A percentile compares a stretch with the other conserved stretches of the same genome.
These are phyloP conservation scores for Sanghuangporus weigelae DNA, from an alignment of 1,284 basidiomycete genomes.

Conservation along the genomic window DNA sequence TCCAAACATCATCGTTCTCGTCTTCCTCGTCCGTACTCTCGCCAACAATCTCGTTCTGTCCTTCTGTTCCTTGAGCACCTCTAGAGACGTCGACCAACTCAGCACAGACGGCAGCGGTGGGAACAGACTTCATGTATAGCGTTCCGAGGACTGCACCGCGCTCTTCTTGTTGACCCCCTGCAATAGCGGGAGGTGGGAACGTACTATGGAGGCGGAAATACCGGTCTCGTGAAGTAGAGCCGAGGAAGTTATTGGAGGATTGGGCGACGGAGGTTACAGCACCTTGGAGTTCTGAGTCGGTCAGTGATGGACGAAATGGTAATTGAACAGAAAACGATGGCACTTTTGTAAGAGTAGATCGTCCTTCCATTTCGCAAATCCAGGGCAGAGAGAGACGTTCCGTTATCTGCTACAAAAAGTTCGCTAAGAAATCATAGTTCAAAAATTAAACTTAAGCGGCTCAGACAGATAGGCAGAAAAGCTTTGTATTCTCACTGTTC, in stretches of 20 bases:
- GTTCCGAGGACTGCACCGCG: constrained; percentile 68
- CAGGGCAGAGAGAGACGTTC: constrained; percentile 62
- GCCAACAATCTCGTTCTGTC: constrained; percentile 16
- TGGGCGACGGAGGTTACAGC: constrained; percentile 56
- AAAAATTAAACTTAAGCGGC: not conserved
- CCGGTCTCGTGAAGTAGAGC: constrained; percentile 62
- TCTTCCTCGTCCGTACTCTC: constrained; percentile 32
- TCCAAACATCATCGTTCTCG: constrained; percentile 42
- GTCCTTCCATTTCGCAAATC: constrained; percentile 73
- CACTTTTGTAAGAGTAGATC: constrained; percentile 71
- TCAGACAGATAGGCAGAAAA: not conserved
- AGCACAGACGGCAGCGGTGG: constrained; percentile 61
- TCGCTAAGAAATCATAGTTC: constrained; percentile 43
- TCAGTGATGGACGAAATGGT: constrained; percentile 2
- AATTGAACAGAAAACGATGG: constrained; percentile 4
- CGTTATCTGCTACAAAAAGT: constrained; percentile 70
- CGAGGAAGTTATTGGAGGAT: constrained; percentile 43
- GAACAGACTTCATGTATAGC: constrained; percentile 61
- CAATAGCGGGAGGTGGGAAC: constrained; percentile 45
- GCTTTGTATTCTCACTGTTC: constrained; percentile 70
- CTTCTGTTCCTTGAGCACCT: constrained; percentile 18
- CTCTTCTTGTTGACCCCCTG: constrained; percentile 49
- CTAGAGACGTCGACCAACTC: constrained; percentile 11
- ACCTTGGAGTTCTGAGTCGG: constrained; percentile 55
- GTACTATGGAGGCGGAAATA: constrained; percentile 72